Percentiles rank a stretch among this genome's conserved stretches.
Conservation (phyloP, 257 asterid genomes). For the Gentiana dahurica region DNA sequence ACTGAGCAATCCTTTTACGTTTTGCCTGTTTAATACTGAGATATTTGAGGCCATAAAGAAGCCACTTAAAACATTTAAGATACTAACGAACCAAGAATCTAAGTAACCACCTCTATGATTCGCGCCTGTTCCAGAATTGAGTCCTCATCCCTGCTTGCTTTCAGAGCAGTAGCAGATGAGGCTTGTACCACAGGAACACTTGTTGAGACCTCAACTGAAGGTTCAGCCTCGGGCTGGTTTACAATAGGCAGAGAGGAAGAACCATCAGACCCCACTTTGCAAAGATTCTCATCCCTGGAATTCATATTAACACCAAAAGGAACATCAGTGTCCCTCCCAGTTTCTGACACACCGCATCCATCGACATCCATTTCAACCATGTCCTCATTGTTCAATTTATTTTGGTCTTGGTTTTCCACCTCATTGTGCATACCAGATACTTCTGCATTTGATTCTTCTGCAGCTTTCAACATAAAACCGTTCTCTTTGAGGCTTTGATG, state of each 20-base stretch:
- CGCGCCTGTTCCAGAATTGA: constrained; percentile 79
- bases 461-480: constrained; percentile 23
- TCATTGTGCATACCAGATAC: constrained; percentile 25
- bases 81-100: not conserved
- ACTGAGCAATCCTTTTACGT: constrained; percentile 59
- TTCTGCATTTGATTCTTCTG: constrained; percentile 27
- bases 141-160: constrained; percentile 53
- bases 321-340: constrained; percentile 22
- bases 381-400: constrained; percentile 26
- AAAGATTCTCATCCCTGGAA: constrained; percentile 21
- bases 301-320: constrained; percentile 21
- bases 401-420: constrained; percentile 20
- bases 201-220: constrained; percentile 24
- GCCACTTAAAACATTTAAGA: constrained; percentile 9
- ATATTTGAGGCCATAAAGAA: constrained; percentile 20
- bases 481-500: constrained; percentile 30
- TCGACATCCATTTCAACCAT: constrained; percentile 22
- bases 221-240: constrained; percentile 26
- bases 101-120: constrained; percentile 60
- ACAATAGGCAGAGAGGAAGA: constrained; percentile 9
- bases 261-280: constrained; percentile 1
- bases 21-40: constrained; percentile 71
- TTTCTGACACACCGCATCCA: constrained; percentile 27
- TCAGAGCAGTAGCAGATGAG: constrained; percentile 21
- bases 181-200: constrained; percentile 30